Evolutionary conservation across 1,284 basidiomycete species (phyloP).

Genomic region (Cryptococcus sp.): DNA sequence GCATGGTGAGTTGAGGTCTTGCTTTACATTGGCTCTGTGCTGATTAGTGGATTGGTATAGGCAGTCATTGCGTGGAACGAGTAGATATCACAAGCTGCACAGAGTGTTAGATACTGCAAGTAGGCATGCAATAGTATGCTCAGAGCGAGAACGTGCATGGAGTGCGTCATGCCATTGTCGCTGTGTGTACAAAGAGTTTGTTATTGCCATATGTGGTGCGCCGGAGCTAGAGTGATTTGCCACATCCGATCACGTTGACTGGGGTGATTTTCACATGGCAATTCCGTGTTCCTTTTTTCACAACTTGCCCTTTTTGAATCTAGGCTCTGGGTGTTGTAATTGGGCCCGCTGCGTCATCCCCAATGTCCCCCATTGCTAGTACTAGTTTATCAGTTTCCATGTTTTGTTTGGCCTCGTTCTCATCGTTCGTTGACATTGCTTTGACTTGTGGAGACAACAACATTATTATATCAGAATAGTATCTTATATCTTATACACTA

Average conservation of each 20-base stretch:
- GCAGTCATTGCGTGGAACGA: conserved; percentile 68
- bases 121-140: background rate
- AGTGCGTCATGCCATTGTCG: too few species aligned
- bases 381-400: background rate
- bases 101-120: background rate
- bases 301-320: background rate
- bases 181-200: too few species aligned
- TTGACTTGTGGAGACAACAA: background rate
- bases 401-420: too few species aligned
- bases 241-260: background rate
- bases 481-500: too few species aligned
- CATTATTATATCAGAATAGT: background rate
- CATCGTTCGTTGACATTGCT: too few species aligned
- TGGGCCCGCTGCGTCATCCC: too few species aligned
- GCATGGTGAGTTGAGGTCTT: conserved; percentile 64
- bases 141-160: too few species aligned
- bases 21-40: background rate
- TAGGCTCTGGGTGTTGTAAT: background rate
- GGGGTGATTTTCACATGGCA: too few species aligned
- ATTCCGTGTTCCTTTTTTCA: background rate
- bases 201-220: background rate
- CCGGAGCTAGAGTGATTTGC: background rate
- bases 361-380: background rate
- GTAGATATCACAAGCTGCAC: conserved; percentile 54
- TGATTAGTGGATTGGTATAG: conserved; percentile 18